Base-by-base conservation (phyloP, 2,329 filamentous ascomycete species). In the Ampelomyces quisqualis region DNA sequence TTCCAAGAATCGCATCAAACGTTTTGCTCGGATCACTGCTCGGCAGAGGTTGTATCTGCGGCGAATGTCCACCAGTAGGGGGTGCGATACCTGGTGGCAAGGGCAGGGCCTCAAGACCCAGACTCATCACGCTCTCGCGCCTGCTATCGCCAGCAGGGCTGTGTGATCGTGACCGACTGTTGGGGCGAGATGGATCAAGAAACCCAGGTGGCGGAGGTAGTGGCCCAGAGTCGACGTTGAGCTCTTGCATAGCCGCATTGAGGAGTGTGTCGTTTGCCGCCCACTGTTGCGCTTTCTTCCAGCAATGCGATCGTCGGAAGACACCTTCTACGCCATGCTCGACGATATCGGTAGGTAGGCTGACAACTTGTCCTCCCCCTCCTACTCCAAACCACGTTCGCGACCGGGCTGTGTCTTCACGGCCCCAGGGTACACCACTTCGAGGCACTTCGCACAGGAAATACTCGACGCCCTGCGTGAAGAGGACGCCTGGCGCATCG, bases 401-500 rank as follows among this genome's bases (percentile, higher is more conserved):
- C 33, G 80, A 73, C 22, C 76, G 74, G 24, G 49, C 55, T 9
- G 64, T 67, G 41, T 80, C 79, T 38, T 85, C 84, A 39, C 81
- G 79, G 31, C 83, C 74, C 88, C 88, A 93, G 0, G 88, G 87
- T 0, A 81, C 75, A 39, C 83, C 82, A 13, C 84, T 84, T 58
- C 86, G 79, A 0, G 86, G 84, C 3, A 86, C 81, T 60, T 88
- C 77, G 65, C 87, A 90, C 19, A 91, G 73, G 71, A 91, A 93
- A 69, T 91, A 89, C 64, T 91, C 88, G 2, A 88, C 85, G 1
- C 79, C 83, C 35, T 88, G 80, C 0, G 81, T 85, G 62, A 78
- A 83, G 38, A 77, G 78, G 30, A 90, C 70, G 7, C 78, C 82
- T 0, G 85, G 85, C 0, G 85, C 86, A 64, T 93, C 88, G 22